Base-by-base conservation (phyloP, 495 filamentous ascomycete species). In the Daldinia vernicosa region DNA sequence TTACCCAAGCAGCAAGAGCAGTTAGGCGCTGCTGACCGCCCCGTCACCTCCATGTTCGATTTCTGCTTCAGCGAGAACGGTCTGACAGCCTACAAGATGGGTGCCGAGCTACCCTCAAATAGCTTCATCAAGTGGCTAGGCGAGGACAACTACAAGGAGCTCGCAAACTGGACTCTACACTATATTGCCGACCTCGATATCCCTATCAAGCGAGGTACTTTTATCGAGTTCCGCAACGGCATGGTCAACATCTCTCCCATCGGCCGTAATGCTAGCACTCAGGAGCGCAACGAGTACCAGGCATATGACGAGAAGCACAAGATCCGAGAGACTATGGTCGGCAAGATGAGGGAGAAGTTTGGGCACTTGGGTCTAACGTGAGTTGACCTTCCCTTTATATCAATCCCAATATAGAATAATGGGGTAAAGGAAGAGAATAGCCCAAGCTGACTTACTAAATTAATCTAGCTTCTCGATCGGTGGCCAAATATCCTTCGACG, bases 61-160 rank as follows among this genome's bases (percentile, higher is more conserved):
- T 98, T 92, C 83, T 95, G 91, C 85, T 98, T 98, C 84, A 81
- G 93, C 59, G 95, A 98, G 83, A 98, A 98, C 82, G 95, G 95
- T 1, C 88, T 99, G 63, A 94, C 90, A 0, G 95, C 94, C n/a
- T 95, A 84, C 84, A 92, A 92, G 70, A 76, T 93, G 74, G 95
- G 95, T 67, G 77, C 87, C 72, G 83, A 84, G 56, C 86, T 99
- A 17, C 82, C 90, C 1, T 88, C 87, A 71, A 89, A 89, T 75
- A 91, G 84, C 81, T 99, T 98, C 87, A 98, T 99, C 81, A 77
- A 86, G 65, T 97, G 92, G 91, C 81, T 99, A 64, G 95, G 95
- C 54, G 95, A 99, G 83, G 91, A 91, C 7, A 90, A 89, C 75
- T 99, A 97, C 84, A 94, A 98, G 87, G 82, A 89, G 73, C 82